phyloP scores from a whole-genome alignment of 2,329 filamentous ascomycete genomes.

The Pseudogymnoascus sp. region DNA sequence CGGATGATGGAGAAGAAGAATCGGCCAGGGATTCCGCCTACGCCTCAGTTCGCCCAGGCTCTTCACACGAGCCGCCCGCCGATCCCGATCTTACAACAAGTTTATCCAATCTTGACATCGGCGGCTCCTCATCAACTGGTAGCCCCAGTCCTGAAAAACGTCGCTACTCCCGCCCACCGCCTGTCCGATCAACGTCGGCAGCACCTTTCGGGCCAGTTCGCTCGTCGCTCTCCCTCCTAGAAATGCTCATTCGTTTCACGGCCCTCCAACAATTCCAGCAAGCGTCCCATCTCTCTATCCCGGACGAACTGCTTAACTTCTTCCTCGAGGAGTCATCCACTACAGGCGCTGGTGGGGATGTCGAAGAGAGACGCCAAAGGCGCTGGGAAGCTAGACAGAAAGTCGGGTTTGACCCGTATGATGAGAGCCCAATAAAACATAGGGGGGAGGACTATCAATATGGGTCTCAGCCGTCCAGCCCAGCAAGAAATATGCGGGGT shows the following conservation, averaged over 20 bases:
- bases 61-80: constrained; percentile 14
- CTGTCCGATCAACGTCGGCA: constrained; percentile 17
- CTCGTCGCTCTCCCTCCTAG: constrained; percentile 63
- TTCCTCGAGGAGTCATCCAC: constrained; percentile 63
- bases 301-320: constrained; percentile 67
- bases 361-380: constrained; percentile 51
- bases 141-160: constrained; percentile 11
- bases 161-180: neutral
- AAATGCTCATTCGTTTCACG: constrained; percentile 64
- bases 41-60: constrained; percentile 18
- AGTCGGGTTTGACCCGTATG: constrained; percentile 66
- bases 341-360: constrained; percentile 56
- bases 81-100: constrained; percentile 15
- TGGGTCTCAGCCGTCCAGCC: neutral
- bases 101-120: constrained; percentile 22
- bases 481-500: neutral
- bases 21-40: constrained; percentile 21
- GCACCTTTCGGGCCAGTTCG: constrained; percentile 46
- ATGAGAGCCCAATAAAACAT: constrained; percentile 60
- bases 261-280: constrained; percentile 70
- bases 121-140: constrained; percentile 18
- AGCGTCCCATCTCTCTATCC: constrained; percentile 61
- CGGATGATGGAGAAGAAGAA: constrained; percentile 20
- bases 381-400: constrained; percentile 52
- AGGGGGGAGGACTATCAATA: constrained; percentile 54